These are phyloP conservation scores for Lactuca sativa DNA, from an alignment of 129 eudicot species.

Conservation along the genomic window DNA sequence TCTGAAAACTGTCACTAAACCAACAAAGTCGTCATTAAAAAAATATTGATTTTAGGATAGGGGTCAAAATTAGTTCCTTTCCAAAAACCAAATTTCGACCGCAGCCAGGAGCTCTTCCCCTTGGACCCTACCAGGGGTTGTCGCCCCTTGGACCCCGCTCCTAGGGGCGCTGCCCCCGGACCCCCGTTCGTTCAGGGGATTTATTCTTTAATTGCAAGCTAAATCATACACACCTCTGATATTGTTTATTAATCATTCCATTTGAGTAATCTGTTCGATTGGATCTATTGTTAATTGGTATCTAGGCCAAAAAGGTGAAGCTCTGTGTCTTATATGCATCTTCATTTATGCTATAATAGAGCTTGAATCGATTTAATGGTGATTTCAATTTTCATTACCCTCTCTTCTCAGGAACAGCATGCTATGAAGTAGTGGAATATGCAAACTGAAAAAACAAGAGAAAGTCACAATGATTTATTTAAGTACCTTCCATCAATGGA, in stretches of 20 bases:
- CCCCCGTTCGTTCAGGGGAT: no score
- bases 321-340: neutral
- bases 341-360: neutral
- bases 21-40: no score
- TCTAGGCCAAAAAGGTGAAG: conserved; percentile 60
- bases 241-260: neutral
- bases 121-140: no score
- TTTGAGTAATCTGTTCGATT: neutral
- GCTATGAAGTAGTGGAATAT: conserved; percentile 52
- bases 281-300: conserved; percentile 14
- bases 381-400: conserved; percentile 4
- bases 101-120: no score
- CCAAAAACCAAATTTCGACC: no score
- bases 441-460: conserved; percentile 51
- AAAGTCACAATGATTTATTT: conserved; percentile 64
- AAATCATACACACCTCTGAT: conserved; percentile 2
- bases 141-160: no score
- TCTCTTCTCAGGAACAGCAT: conserved; percentile 55
- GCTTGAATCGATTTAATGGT: conserved; percentile 14
- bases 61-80: no score
- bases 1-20: no score
- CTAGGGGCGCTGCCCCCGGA: no score
- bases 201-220: conserved; percentile 73
- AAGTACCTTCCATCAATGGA: conserved; percentile 68
- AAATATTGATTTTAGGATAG: no score